Conservation (phyloP, 2,329 filamentous ascomycete genomes). For the Colletotrichum sp. region DNA sequence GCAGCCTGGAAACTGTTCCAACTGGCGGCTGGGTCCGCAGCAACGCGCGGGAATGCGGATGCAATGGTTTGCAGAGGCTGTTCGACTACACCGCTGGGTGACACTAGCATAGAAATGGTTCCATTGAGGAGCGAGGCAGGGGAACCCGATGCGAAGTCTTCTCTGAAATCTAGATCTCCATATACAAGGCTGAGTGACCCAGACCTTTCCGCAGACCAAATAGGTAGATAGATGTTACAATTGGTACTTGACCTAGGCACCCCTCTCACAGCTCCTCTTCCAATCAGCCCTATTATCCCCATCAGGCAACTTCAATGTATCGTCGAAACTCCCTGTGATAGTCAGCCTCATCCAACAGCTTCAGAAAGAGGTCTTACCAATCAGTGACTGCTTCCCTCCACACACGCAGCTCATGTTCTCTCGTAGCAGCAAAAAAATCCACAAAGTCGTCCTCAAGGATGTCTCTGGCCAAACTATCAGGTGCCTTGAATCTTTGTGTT, state of each 20-base stretch:
- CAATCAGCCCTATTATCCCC: neutral
- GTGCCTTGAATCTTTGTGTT: slow-evolving; percentile 33
- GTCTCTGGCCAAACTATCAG: neutral
- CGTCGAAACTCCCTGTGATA: neutral
- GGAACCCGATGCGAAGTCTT: neutral
- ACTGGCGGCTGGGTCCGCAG: neutral
- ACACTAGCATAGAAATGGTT: neutral
- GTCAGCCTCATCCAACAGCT: neutral
- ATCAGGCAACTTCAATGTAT: neutral
- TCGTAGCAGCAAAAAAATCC: slow-evolving; percentile 74
- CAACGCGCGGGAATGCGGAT: neutral
- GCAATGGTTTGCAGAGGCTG: neutral
- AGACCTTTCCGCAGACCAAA: neutral
- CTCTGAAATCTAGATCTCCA: neutral
- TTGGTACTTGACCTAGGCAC: neutral
- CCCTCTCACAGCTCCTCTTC: neutral
- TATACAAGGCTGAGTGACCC: neutral
- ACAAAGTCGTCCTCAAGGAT: slow-evolving; percentile 59
- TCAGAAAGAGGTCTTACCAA: slow-evolving; percentile 58
- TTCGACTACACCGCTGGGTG: neutral
- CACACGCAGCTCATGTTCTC: slow-evolving; percentile 73
- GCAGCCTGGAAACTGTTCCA: neutral
- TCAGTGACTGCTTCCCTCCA: slow-evolving; percentile 83
- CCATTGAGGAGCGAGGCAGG: neutral
- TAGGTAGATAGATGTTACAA: neutral